These are phyloP conservation scores for Tulasnella sp. DNA, from an alignment of 768 basidiomycete species.

Conservation along the genomic window DNA sequence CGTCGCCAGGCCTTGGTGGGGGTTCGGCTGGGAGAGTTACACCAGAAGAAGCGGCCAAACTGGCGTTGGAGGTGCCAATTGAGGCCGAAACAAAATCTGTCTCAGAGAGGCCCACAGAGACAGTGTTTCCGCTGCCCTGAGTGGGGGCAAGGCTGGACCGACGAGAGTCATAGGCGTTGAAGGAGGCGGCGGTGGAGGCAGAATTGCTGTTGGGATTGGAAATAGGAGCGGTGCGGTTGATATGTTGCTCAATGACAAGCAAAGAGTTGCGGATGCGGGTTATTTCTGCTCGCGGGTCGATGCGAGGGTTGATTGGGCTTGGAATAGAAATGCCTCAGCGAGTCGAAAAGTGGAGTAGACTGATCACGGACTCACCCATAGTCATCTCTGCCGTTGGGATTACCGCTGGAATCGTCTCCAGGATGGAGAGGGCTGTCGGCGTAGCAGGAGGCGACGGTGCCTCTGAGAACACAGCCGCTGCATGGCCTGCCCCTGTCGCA, in stretches of 20 bases:
- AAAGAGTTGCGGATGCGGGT: constrained; percentile 56
- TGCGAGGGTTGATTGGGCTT: constrained; percentile 19
- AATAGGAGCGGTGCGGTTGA: neutral
- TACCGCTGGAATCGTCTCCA: no score
- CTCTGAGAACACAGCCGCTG: constrained; percentile 74
- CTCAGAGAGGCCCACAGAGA: constrained; percentile 14
- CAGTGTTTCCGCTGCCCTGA: constrained; percentile 33
- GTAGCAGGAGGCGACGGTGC: constrained; percentile 70
- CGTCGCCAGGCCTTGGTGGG: constrained; percentile 49
- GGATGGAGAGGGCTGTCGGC: constrained; percentile 37
- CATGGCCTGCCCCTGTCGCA: constrained; percentile 86
- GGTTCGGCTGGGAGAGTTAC: constrained; percentile 27
- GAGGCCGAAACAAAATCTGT: no score
- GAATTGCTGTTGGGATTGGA: no score
- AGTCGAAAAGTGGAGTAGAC: neutral
- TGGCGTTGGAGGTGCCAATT: no score
- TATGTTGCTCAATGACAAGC: constrained; percentile 40
- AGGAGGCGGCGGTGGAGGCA: neutral
- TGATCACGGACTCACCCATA: neutral
- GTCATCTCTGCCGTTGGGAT: neutral
- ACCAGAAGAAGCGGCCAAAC: no score
- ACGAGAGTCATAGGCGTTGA: neutral
- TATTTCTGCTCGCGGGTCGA: constrained; percentile 52
- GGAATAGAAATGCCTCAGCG: neutral
- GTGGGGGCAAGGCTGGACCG: neutral